Evolutionary conservation across 2,329 filamentous ascomycete genomes (phyloP).

Genomic region (Claviceps africana): DNA sequence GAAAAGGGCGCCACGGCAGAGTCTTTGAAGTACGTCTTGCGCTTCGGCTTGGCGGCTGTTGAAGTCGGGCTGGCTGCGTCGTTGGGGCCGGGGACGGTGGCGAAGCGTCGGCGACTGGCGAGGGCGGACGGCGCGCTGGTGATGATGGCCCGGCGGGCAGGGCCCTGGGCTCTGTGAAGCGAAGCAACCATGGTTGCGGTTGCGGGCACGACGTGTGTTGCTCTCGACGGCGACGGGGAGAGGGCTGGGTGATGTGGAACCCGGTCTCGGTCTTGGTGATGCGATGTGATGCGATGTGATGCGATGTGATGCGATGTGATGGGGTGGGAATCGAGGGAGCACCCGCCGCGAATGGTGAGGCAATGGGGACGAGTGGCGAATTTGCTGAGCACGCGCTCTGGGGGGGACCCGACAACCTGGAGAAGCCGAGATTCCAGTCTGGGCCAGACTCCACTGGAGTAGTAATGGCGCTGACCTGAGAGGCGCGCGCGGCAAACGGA

Average conservation of each 20-base stretch:
- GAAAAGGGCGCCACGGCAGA: slow-evolving; percentile 41
- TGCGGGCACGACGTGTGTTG: background rate
- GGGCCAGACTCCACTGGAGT: too few species aligned
- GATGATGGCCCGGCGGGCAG: slow-evolving; percentile 28
- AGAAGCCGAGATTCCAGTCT: too few species aligned
- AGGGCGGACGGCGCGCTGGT: slow-evolving; percentile 15
- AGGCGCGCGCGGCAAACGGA: background rate
- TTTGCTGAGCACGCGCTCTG: background rate
- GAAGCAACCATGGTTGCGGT: slow-evolving; percentile 25
- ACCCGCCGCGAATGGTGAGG: too few species aligned
- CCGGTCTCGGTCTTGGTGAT: background rate
- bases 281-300: background rate
- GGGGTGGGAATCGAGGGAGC: too few species aligned
- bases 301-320: too few species aligned
- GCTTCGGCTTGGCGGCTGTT: slow-evolving; percentile 13
- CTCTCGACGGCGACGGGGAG: background rate
- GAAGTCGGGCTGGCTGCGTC: slow-evolving; percentile 12
- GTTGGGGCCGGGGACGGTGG: slow-evolving; percentile 28
- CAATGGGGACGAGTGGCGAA: background rate
- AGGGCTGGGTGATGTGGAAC: too few species aligned
- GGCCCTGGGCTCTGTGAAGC: slow-evolving; percentile 27
- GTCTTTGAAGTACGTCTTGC: slow-evolving; percentile 45
- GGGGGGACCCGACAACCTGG: too few species aligned
- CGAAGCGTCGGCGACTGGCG: slow-evolving; percentile 28
- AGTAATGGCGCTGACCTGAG: background rate